Conservation (phyloP, 257 asterid species). For the Solanum chilense region DNA sequence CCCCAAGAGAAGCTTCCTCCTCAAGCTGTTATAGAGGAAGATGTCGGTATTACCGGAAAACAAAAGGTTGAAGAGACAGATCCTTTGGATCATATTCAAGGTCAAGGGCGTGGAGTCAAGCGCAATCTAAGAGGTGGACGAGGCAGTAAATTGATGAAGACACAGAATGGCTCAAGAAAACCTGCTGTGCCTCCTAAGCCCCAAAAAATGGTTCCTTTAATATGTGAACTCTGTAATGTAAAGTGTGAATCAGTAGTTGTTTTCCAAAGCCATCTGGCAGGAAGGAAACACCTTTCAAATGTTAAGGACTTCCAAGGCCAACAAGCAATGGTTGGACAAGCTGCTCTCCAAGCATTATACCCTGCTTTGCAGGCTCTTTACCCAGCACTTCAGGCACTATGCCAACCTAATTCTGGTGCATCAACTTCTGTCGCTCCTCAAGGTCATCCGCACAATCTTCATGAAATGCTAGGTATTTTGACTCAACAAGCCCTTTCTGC, state of each 20-base stretch:
- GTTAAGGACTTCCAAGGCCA: slow-evolving; percentile 38
- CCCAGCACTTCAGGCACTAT: slow-evolving; percentile 18
- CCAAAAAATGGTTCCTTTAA: slow-evolving; percentile 36
- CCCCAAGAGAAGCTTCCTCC: slow-evolving; percentile 21
- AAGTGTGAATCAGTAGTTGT: slow-evolving; percentile 42
- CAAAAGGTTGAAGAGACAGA: slow-evolving; percentile 23
- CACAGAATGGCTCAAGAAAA: slow-evolving; percentile 17
- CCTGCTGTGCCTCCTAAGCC: slow-evolving; percentile 30
- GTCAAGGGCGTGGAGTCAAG: slow-evolving; percentile 23
- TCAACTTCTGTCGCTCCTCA: slow-evolving; percentile 17
- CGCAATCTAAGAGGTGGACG: slow-evolving; percentile 32
- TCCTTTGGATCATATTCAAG: slow-evolving; percentile 12
- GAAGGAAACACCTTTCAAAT: slow-evolving; percentile 48
- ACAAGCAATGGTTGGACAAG: slow-evolving; percentile 32
- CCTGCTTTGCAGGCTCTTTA: slow-evolving; percentile 30
- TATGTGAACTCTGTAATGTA: slow-evolving; percentile 50
- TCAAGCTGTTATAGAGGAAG: slow-evolving; percentile 16
- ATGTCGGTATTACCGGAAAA: slow-evolving; percentile 13
- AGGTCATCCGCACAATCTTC: slow-evolving; percentile 18
- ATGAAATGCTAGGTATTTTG: slow-evolving; percentile 7
- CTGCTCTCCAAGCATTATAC: slow-evolving; percentile 20
- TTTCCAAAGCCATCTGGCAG: slow-evolving; percentile 54
- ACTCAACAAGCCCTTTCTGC: slow-evolving; percentile 7
- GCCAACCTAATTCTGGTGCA: slow-evolving; percentile 17
- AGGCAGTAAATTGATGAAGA: slow-evolving; percentile 17